phyloP scores from a whole-genome alignment of 208 protist species.

The Acanthamoeba divionensis region DNA sequence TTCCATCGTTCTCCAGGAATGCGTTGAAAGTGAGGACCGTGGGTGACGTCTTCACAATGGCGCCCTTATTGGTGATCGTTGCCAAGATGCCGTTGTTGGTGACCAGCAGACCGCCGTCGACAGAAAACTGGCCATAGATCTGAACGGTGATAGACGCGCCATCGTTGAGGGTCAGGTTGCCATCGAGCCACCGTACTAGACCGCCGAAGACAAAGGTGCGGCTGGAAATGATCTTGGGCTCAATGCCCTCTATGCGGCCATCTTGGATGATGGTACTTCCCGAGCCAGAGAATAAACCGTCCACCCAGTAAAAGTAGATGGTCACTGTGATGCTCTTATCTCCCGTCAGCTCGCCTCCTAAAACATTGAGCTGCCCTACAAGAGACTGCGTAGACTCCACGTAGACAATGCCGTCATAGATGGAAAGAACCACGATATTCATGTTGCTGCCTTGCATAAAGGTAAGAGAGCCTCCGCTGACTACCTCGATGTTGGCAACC shows the following conservation, averaged over 20 bases:
- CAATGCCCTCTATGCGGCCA: background rate
- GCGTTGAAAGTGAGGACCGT: background rate
- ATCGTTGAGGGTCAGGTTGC: slow-evolving; percentile 38
- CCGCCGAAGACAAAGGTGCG: slow-evolving; percentile 21
- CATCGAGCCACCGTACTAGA: background rate
- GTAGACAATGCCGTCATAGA: background rate
- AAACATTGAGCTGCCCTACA: slow-evolving; percentile 3
- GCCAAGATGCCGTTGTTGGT: slow-evolving; percentile 7
- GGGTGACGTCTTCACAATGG: slow-evolving; percentile 19
- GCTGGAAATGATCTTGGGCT: no score
- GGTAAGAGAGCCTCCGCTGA: background rate
- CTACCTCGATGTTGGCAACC: background rate
- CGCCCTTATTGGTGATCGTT: background rate
- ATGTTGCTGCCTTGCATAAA: slow-evolving; percentile 41
- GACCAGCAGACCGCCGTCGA: background rate
- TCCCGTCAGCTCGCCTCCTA: background rate
- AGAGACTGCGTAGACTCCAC: background rate
- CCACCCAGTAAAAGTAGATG: slow-evolving; percentile 48
- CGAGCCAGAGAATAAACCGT: slow-evolving; percentile 5
- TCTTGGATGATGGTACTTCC: background rate
- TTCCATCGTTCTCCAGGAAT: background rate
- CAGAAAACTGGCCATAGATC: background rate
- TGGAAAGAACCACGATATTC: background rate
- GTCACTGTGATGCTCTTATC: slow-evolving; percentile 24
- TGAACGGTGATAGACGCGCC: background rate